phyloP scores from a whole-genome alignment of 192 early-diverging fungal species.

The Piromyces finnis region DNA sequence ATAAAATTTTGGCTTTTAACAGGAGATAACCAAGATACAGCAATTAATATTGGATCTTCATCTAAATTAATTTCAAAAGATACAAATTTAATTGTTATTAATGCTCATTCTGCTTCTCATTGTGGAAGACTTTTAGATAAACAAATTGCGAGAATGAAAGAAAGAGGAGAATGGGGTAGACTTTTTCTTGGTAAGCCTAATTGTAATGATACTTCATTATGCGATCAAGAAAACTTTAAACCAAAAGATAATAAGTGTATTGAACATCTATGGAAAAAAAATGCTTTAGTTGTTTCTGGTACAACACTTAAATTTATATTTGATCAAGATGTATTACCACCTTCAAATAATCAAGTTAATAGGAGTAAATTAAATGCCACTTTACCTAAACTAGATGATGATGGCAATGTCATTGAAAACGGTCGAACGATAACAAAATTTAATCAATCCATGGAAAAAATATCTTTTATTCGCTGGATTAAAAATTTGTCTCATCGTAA shows the following conservation, averaged over 20 bases:
- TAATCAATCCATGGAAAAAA: neutral
- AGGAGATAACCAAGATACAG: constrained; percentile 44
- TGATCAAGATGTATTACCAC: neutral
- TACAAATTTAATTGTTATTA: constrained; percentile 33
- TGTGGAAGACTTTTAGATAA: neutral
- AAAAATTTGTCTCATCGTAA: neutral
- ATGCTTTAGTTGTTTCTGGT: neutral
- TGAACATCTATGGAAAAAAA: neutral
- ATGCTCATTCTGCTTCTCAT: neutral
- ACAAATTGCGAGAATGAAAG: neutral
- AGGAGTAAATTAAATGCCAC: neutral
- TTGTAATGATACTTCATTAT: neutral
- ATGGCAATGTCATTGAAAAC: neutral
- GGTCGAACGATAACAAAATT: neutral
- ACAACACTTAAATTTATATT: neutral
- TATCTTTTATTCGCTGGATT: neutral
- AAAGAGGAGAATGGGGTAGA: neutral
- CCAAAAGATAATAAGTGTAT: neutral
- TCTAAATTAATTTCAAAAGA: constrained; percentile 36
- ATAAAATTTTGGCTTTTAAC: constrained; percentile 42
- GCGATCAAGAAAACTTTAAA: neutral
- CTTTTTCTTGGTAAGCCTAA: neutral
- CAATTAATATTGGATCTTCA: constrained; percentile 49
- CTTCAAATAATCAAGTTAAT: neutral
- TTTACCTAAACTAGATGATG: neutral